Evolutionary conservation across 2,329 filamentous ascomycete species (phyloP), one percentile per base, ranked within the genome.

Genomic region (Xenosphaeropsis pyriputrescens): DNA sequence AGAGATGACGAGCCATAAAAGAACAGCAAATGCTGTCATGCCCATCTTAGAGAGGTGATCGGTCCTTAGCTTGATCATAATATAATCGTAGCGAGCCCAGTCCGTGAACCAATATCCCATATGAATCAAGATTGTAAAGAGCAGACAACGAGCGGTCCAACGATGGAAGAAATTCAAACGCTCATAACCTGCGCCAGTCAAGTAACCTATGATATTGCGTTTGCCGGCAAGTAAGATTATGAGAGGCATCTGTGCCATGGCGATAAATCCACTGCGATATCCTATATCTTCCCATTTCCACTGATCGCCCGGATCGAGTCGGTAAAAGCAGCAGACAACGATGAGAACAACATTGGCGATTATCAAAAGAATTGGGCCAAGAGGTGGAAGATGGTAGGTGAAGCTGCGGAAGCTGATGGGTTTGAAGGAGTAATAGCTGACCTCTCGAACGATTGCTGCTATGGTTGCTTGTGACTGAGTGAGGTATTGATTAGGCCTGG

Each of bases 111-210:
- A 73, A 46, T 67, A 72, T 3, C 60, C 59, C 59, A 70, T 62
- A 43, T 74, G 70, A 14, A 73, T 62, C 7, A 68, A 65, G 2
- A 63, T 61, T 0, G 65, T 68, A 31, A 73, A 49, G 51, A 69
- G 68, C 31, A 73, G 53, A 2, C 59, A 63, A 7, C 70, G 56
- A 2, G 68, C 57, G 2, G 61, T 56, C 67, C 68, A 81, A 43
- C 76, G 67, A 54, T 81, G 77, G 30, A 81, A 56, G 32, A 79
- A 75, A 43, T 78, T 80, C 33, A 81, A 56, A 36, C 75, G 63
- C 51, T 82, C 76, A 45, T 79, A 75, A 6, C 75, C 72, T 38
- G 80, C 70, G 1, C 77, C 77, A 8, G 75, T 80, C 38, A 81
- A 51, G 45, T 76, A 56, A 2, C 70, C 70, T 38, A 82, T 70